Conservation (phyloP, 2,329 filamentous ascomycete species). For the Monosporascus sp. region DNA sequence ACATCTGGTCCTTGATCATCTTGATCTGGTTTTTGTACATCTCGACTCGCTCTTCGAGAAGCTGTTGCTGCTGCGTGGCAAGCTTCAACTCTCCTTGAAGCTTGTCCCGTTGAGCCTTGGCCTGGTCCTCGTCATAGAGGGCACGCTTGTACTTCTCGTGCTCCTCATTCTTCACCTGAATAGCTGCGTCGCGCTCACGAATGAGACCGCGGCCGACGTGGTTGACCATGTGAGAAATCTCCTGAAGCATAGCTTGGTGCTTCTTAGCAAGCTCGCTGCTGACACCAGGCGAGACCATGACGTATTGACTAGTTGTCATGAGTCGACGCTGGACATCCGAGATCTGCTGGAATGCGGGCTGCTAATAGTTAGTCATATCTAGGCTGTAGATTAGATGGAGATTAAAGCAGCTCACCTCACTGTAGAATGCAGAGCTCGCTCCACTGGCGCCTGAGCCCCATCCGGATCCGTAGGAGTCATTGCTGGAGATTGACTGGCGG, state of each 20-base stretch:
- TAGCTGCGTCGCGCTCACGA: conserved; percentile 12
- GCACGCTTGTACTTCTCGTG: conserved; percentile 8
- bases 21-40: conserved; percentile 6
- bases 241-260: conserved; percentile 13
- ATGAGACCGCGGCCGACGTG: conserved; percentile 6
- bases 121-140: conserved; percentile 2
- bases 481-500: conserved; percentile 1
- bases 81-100: conserved; percentile 2
- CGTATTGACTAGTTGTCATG: conserved; percentile 14
- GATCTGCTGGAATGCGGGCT: conserved; percentile 6
- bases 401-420: conserved; percentile 1
- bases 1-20: conserved; percentile 5
- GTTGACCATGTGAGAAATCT: conserved; percentile 16
- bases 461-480: not conserved
- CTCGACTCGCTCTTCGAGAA: conserved; percentile 12
- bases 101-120: conserved; percentile 2
- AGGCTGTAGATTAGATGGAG: not conserved
- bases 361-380: not conserved
- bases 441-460: not conserved
- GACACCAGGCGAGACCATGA: conserved; percentile 15
- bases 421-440: not conserved
- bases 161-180: conserved; percentile 2
- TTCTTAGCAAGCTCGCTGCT: conserved; percentile 5
- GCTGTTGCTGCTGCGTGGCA: conserved; percentile 8
- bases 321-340: conserved; percentile 10